Evolutionary conservation across 2,329 filamentous ascomycete genomes (phyloP).

Genomic region (Thelonectria discophora): DNA sequence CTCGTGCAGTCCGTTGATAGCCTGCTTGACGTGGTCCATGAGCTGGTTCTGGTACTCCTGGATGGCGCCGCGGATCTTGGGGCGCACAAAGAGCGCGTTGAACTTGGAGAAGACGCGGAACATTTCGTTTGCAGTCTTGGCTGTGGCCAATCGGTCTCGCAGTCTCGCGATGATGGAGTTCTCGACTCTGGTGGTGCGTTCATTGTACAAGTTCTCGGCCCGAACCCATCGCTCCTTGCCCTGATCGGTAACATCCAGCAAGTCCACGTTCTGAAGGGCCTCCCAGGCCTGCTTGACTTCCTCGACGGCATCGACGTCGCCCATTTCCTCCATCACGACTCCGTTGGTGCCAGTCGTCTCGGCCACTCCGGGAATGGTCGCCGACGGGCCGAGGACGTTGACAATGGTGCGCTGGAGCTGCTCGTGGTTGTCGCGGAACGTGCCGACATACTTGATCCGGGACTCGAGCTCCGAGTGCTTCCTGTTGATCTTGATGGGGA

Average conservation of each 20-base stretch:
- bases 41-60: constrained; percentile 98
- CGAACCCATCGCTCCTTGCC: constrained; percentile 93
- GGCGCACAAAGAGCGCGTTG: constrained; percentile 96
- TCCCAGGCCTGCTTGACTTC: constrained; percentile 96
- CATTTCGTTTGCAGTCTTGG: constrained; percentile 99
- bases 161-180: constrained; percentile 98
- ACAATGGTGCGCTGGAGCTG: constrained; percentile 96
- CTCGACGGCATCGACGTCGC: constrained; percentile 95
- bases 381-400: constrained; percentile 88
- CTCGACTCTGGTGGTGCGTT: constrained; percentile 94
- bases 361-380: constrained; percentile 62
- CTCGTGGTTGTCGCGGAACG: constrained; percentile 96
- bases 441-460: constrained; percentile 90
- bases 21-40: constrained; percentile 97
- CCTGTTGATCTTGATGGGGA: constrained; percentile 94
- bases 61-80: constrained; percentile 98
- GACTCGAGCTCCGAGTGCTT: constrained; percentile 90
- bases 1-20: constrained; percentile 92
- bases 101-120: constrained; percentile 99
- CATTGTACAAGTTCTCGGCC: constrained; percentile 95
- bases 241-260: constrained; percentile 89
- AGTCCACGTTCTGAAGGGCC: constrained; percentile 91
- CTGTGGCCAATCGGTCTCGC: constrained; percentile 90
- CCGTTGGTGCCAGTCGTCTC: constrained; percentile 65
- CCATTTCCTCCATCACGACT: constrained; percentile 89